These are phyloP conservation scores for Salvia rosmarinus DNA, from an alignment of 257 asterid species.

Conservation along the genomic window DNA sequence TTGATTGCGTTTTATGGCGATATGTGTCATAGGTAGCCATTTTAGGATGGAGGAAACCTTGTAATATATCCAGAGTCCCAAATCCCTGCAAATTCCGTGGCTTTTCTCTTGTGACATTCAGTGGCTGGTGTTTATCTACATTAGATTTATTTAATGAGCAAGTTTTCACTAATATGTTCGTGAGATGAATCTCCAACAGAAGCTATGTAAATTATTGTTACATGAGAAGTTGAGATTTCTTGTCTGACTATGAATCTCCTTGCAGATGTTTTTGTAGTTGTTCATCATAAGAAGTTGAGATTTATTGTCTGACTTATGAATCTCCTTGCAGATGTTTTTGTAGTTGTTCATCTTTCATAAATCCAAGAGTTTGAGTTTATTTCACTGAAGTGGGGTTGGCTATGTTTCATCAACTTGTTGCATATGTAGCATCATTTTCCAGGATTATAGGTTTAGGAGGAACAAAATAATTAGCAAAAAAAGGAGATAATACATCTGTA, in stretches of 20 bases:
- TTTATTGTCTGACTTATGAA: too few species aligned
- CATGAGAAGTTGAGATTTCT: too few species aligned
- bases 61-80: background rate
- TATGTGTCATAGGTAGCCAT: background rate
- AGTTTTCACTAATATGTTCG: too few species aligned
- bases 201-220: too few species aligned
- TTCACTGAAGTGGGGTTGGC: too few species aligned
- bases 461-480: background rate
- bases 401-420: background rate
- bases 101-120: background rate
- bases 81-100: background rate
- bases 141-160: too few species aligned
- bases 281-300: too few species aligned
- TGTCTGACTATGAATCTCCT: too few species aligned
- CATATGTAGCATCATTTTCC: background rate
- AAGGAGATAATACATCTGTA: background rate
- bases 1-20: constrained; percentile 33
- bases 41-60: background rate
- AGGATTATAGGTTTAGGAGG: background rate
- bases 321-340: too few species aligned
- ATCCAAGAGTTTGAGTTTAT: background rate
- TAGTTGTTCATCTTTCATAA: background rate
- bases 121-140: too few species aligned
- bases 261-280: background rate
- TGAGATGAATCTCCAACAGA: too few species aligned